These are phyloP conservation scores for Candida germanica DNA, from an alignment of 805 yeast species.

Conservation along the genomic window DNA sequence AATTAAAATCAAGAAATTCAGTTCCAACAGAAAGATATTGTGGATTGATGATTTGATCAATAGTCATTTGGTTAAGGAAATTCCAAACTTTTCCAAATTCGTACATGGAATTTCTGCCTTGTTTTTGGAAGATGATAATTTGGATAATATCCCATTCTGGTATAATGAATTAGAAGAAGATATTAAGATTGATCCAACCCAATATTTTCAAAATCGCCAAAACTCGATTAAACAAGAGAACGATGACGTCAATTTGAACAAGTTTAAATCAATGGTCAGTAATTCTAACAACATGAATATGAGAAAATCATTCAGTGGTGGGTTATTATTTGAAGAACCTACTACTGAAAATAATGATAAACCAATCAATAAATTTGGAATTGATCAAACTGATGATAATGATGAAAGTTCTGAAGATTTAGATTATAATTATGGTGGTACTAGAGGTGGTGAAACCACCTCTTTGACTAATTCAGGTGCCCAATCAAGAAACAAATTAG, in stretches of 20 bases:
- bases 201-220: constrained; percentile 52
- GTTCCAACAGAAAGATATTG: constrained; percentile 45
- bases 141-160: constrained; percentile 94
- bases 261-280: constrained; percentile 39
- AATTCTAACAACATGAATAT: constrained; percentile 29
- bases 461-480: background rate
- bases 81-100: constrained; percentile 89
- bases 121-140: constrained; percentile 84
- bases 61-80: constrained; percentile 84
- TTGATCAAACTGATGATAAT: constrained; percentile 18
- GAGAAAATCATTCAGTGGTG: constrained; percentile 40
- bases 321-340: constrained; percentile 42
- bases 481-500: constrained; percentile 40
- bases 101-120: constrained; percentile 89
- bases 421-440: constrained; percentile 15
- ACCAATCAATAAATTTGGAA: constrained; percentile 6
- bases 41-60: constrained; percentile 89
- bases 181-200: constrained; percentile 73
- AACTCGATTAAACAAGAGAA: constrained; percentile 46
- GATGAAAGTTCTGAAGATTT: constrained; percentile 26
- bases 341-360: background rate
- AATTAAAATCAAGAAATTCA: constrained; percentile 50
- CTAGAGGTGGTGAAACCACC: constrained; percentile 1
- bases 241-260: constrained; percentile 44
- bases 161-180: constrained; percentile 77